These are phyloP conservation scores for Trametes villosa DNA, from an alignment of 768 basidiomycete genomes.

Conservation along the genomic window DNA sequence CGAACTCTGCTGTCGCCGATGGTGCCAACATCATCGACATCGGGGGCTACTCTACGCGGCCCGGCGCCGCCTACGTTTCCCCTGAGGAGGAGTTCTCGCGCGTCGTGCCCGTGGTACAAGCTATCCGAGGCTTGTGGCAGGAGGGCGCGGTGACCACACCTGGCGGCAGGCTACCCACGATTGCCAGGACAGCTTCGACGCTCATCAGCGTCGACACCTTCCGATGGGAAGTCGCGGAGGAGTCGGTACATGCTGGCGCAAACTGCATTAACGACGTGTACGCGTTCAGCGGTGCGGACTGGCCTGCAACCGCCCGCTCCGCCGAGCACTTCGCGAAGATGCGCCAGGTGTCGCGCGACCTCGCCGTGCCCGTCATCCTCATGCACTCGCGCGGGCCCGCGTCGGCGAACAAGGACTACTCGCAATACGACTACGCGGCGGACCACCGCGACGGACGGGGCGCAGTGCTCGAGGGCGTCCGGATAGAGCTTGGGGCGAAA, in stretches of 20 bases:
- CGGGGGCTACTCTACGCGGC: slow-evolving; percentile 93
- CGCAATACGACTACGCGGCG: slow-evolving; percentile 46
- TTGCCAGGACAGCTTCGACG: slow-evolving; percentile 29
- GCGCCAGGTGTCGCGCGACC: slow-evolving; percentile 64
- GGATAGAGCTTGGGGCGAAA: slow-evolving; percentile 70
- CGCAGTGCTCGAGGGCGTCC: slow-evolving; percentile 67
- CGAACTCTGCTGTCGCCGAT: slow-evolving; percentile 47
- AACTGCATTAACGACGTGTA: slow-evolving; percentile 95
- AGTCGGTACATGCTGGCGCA: slow-evolving; percentile 79
- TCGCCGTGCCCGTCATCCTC: slow-evolving; percentile 79
- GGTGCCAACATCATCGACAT: slow-evolving; percentile 87
- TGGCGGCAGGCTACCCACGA: background rate
- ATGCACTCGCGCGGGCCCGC: slow-evolving; percentile 96
- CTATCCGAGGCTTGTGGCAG: slow-evolving; percentile 48
- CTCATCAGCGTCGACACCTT: slow-evolving; percentile 90
- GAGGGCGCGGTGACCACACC: slow-evolving; percentile 1
- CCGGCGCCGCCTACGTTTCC: slow-evolving; percentile 69
- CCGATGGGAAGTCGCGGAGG: slow-evolving; percentile 77
- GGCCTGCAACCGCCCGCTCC: slow-evolving; percentile 37
- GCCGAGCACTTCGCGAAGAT: slow-evolving; percentile 56
- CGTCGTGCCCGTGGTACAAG: slow-evolving; percentile 71
- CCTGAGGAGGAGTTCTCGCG: slow-evolving; percentile 71
- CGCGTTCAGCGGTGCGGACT: slow-evolving; percentile 70
- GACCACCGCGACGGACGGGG: slow-evolving; percentile 39
- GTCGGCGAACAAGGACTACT: slow-evolving; percentile 70